phyloP scores from a whole-genome alignment of 495 filamentous ascomycete genomes.

The Aspergillus taichungensis region DNA sequence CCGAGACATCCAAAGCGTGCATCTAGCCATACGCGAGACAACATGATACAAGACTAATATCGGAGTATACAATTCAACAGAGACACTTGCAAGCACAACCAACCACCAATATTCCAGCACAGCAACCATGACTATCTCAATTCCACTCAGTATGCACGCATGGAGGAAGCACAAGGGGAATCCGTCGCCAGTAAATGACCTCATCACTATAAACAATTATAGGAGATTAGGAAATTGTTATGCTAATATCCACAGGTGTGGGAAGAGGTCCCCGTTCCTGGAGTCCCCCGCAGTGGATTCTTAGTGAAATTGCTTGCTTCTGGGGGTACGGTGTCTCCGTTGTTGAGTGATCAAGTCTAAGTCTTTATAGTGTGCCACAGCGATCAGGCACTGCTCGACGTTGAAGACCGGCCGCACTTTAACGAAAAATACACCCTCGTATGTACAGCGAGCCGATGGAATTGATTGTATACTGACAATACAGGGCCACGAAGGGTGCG shows the following conservation, averaged over 20 bases:
- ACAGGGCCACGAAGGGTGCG: conserved; percentile 19
- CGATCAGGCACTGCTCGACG: conserved; percentile 13
- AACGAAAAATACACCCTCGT: conserved; percentile 17
- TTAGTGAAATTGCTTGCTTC: conserved; percentile 13
- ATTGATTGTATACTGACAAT: neutral
- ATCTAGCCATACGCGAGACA: too few species aligned
- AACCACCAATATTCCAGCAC: too few species aligned
- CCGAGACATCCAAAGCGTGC: too few species aligned
- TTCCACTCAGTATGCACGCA: conserved; percentile 12
- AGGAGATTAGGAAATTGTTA: neutral
- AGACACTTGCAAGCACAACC: too few species aligned
- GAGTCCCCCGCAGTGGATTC: conserved; percentile 5
- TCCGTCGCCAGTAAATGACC: conserved; percentile 3
- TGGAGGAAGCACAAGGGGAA: conserved; percentile 19
- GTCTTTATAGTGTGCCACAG: conserved; percentile 12
- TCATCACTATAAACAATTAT: neutral
- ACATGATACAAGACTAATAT: too few species aligned
- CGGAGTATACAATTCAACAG: too few species aligned
- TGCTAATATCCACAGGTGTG: conserved; percentile 4
- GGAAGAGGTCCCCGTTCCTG: conserved; percentile 12
- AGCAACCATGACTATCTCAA: too few species aligned
- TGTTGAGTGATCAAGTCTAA: neutral
- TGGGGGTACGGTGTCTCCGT: conserved; percentile 3
- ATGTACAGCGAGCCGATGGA: neutral
- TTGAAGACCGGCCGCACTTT: conserved; percentile 16